Conservation (phyloP, 176 grass and related monocot species). For the Canna indica region DNA sequence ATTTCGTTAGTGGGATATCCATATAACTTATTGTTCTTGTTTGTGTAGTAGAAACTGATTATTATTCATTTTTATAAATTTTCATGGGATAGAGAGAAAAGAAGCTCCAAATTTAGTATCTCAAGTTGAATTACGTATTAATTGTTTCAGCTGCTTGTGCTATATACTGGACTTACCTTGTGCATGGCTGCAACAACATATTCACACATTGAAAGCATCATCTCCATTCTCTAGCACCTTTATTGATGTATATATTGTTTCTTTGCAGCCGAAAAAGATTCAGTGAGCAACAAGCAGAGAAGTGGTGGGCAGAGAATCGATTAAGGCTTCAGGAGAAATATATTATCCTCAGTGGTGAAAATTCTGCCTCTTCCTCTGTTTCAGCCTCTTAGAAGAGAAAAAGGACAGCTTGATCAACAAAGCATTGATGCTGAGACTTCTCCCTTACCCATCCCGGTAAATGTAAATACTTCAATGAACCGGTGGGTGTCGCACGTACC, state of each 20-base stretch:
- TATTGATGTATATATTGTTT: neutral
- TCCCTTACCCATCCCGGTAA: constrained; percentile 12
- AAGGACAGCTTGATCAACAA: constrained; percentile 18
- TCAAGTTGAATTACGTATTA: too few relatives aligned
- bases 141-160: too few relatives aligned
- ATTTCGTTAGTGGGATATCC: neutral
- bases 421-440: neutral
- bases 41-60: too few relatives aligned
- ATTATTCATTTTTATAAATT: too few relatives aligned
- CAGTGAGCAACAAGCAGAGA: constrained; percentile 46
- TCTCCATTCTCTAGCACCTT: neutral
- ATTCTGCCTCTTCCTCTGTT: constrained; percentile 10
- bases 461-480: constrained; percentile 21
- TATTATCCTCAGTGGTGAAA: constrained; percentile 35
- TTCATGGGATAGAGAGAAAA: too few relatives aligned
- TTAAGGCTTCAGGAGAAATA: constrained; percentile 39
- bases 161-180: too few relatives aligned
- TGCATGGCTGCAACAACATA: too few relatives aligned
- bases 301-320: constrained; percentile 51
- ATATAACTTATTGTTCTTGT: too few relatives aligned
- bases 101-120: too few relatives aligned
- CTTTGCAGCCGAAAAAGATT: constrained; percentile 55
- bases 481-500: constrained; percentile 15
- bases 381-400: constrained; percentile 9
- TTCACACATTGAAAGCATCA: too few relatives aligned